Base-by-base conservation (phyloP, 768 basidiomycete species). In the Candolleomyces efflorescens region DNA sequence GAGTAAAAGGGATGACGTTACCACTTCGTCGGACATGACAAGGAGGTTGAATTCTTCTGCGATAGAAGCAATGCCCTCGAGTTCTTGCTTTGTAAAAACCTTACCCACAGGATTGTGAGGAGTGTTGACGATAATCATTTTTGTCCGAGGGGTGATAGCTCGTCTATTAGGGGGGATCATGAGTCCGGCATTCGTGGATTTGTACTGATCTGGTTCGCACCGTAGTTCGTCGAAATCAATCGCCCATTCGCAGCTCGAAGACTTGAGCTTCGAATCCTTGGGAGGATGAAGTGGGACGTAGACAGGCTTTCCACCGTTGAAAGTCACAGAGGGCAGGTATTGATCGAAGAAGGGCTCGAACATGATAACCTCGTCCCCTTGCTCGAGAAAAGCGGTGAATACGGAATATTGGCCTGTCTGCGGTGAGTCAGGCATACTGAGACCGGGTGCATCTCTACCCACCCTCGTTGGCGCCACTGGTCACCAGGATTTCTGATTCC, bases 91-190 rank as follows among this genome's bases (percentile, higher is more conserved):
- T 5, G 86, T 89, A 70, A 97, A 98, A 37, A 98, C 93, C 72
- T 99, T 99, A 49, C 97, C 97, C n/a, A 98, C 83, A 22, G 97
- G 97, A 71, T 98, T 98, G 73, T 98, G 95, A 5, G 95, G 94
- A 2, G 96, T 98, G 72, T 97, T 98, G 64, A 97, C 78, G 62
- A 97, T 90, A 61, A 98, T 92, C 72, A 94, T 91, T 72, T 98
- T 99, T 6, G 94, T 89, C 52, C 88, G 86, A 11, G 92, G 82
- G 4, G 94, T 94, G 67, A 98, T 81, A 11, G 97, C 87, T 22
- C 81, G 82, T 56, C 92, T 90, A 58, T 2, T 43, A 46, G 32
- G 36, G 18, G 37, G 50, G 18, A 24, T 13, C 22, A n/a, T 23
- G 45, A 45, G n/a, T 52, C 47, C 7, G 46, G 32, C 18, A 26